Conservation (phyloP, 768 basidiomycete genomes). For the Lactarius indigo region DNA sequence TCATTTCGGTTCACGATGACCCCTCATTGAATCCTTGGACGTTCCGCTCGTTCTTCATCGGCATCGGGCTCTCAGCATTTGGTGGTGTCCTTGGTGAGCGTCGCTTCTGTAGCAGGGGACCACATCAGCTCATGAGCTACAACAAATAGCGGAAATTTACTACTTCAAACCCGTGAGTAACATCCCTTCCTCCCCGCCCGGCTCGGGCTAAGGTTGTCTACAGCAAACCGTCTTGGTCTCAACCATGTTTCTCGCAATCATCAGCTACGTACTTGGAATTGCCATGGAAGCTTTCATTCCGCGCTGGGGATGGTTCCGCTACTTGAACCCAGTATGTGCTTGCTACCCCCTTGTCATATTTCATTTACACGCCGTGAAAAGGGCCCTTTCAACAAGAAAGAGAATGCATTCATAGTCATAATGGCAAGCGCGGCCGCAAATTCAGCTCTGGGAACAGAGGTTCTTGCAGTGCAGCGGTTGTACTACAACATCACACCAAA, state of each 20-base stretch:
- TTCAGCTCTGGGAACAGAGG: slow-evolving; percentile 50
- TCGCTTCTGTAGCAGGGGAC: not conserved
- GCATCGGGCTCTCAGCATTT: slow-evolving; percentile 47
- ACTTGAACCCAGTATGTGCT: slow-evolving; percentile 48
- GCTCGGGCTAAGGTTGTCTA: not conserved
- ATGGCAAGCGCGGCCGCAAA: slow-evolving; percentile 57
- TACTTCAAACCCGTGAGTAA: slow-evolving; percentile 53
- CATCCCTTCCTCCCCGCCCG: not conserved
- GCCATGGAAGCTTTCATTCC: slow-evolving; percentile 46
- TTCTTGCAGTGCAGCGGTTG: slow-evolving; percentile 46
- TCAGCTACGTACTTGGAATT: slow-evolving; percentile 49
- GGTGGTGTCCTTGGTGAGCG: slow-evolving; percentile 48
- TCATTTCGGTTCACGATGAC: slow-evolving; percentile 47
- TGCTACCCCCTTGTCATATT: not conserved
- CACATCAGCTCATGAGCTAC: slow-evolving; percentile 41
- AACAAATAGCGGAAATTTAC: slow-evolving; percentile 53
- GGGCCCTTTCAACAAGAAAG: slow-evolving; percentile 59
- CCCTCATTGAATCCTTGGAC: slow-evolving; percentile 46
- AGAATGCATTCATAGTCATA: slow-evolving; percentile 55
- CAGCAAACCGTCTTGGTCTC: slow-evolving; percentile 53
- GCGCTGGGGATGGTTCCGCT: slow-evolving; percentile 41
- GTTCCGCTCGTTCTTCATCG: slow-evolving; percentile 44
- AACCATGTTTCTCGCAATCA: slow-evolving; percentile 50
- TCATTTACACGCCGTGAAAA: slow-evolving; percentile 25
- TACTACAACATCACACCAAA: slow-evolving; percentile 50